phyloP scores from a whole-genome alignment of 768 basidiomycete genomes.

The Pholiota molesta region DNA sequence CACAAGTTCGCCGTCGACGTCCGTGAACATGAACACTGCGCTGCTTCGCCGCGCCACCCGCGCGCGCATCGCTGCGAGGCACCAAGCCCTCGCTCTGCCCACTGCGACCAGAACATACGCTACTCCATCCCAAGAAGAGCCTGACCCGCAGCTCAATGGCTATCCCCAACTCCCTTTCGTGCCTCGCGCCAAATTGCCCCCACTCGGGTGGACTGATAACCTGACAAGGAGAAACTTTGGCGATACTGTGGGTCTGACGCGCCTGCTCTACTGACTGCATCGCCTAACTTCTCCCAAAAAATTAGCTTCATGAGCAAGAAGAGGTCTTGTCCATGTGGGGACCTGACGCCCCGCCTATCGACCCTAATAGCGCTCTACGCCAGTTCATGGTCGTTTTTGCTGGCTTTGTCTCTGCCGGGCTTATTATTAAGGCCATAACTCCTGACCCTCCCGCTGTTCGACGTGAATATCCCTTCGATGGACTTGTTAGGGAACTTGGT shows the following conservation, averaged over 20 bases:
- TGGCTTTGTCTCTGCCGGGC: constrained; percentile 67
- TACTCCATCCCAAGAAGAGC: constrained; percentile 36
- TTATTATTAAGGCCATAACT: constrained; percentile 55
- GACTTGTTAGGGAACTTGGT: constrained; percentile 77
- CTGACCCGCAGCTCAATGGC: constrained; percentile 70
- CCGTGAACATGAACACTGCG: constrained; percentile 39
- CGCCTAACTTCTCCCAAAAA: constrained; percentile 17
- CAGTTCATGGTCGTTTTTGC: constrained; percentile 65
- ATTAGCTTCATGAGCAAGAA: constrained; percentile 78
- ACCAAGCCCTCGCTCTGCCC: constrained; percentile 11
- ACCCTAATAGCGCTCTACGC: constrained; percentile 60
- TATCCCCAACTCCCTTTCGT: constrained; percentile 75
- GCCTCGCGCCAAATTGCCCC: constrained; percentile 63
- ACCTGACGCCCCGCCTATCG: constrained; percentile 69
- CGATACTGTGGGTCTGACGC: constrained; percentile 58
- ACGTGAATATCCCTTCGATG: constrained; percentile 77
- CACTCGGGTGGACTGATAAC: constrained; percentile 75
- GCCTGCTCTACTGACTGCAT: neutral
- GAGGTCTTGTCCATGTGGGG: constrained; percentile 89
- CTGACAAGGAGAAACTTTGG: constrained; percentile 82
- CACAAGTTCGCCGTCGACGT: constrained; percentile 23
- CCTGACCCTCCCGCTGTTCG: constrained; percentile 65
- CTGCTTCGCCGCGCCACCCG: constrained; percentile 41
- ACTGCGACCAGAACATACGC: constrained; percentile 33
- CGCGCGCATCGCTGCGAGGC: constrained; percentile 32